Conservation (phyloP, 495 filamentous ascomycete species). For the Entonaema liquescens region DNA sequence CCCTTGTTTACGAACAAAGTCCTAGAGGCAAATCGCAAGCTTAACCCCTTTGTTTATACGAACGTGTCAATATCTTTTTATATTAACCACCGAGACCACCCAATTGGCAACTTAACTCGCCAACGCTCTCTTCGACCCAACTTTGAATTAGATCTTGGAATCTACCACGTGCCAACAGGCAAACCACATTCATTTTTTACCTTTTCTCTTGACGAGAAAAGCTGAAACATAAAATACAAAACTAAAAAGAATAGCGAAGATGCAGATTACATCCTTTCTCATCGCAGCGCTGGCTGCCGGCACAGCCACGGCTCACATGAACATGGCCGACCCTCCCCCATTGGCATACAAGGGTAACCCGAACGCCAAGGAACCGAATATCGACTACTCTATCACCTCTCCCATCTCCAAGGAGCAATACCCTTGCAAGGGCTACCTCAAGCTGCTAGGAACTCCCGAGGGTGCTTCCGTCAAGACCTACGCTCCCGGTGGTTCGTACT, state of each 20-base stretch:
- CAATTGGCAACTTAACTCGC: slow-evolving; percentile 14
- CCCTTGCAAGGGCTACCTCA: slow-evolving; percentile 75
- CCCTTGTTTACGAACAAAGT: slow-evolving; percentile 27
- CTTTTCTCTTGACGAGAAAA: slow-evolving; percentile 20
- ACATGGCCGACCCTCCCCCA: slow-evolving; percentile 65
- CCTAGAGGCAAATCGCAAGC: slow-evolving; percentile 1
- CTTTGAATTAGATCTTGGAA: slow-evolving; percentile 16
- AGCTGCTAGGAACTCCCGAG: slow-evolving; percentile 57
- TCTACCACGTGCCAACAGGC: slow-evolving; percentile 32
- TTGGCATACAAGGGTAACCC: slow-evolving; percentile 64
- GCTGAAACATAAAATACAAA: slow-evolving; percentile 10
- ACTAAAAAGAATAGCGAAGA: slow-evolving; percentile 38
- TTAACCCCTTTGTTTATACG: slow-evolving; percentile 18
- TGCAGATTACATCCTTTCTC: slow-evolving; percentile 48
- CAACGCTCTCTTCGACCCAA: slow-evolving; percentile 2
- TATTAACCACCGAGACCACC: slow-evolving; percentile 19
- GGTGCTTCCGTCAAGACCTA: slow-evolving; percentile 60
- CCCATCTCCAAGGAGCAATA: slow-evolving; percentile 63
- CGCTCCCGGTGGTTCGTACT: slow-evolving; percentile 63
- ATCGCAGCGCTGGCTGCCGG: slow-evolving; percentile 48
- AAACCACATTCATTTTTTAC: slow-evolving; percentile 32
- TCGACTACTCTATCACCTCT: slow-evolving; percentile 66
- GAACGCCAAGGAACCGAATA: slow-evolving; percentile 48
- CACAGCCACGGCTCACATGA: slow-evolving; percentile 64
- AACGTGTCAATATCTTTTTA: slow-evolving; percentile 5